phyloP scores from a whole-genome alignment of 2,329 filamentous ascomycete species.

The Leptographium galeiforme region DNA sequence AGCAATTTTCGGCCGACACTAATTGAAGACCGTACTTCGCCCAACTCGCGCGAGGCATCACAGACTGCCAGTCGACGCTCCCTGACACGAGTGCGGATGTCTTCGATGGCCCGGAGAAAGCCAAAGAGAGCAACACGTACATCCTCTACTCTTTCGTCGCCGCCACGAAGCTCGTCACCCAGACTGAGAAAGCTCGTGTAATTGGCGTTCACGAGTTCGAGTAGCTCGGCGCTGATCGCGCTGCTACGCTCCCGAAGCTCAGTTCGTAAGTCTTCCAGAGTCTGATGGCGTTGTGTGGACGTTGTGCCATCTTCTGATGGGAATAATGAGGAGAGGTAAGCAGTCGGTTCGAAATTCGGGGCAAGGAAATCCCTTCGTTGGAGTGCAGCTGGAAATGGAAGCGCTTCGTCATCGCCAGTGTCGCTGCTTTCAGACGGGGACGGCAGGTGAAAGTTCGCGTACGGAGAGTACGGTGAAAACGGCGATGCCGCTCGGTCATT shows the following conservation, averaged over 20 bases:
- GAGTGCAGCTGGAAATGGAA: slow-evolving; percentile 81
- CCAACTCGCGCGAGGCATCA: slow-evolving; percentile 51
- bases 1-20: slow-evolving; percentile 48
- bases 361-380: slow-evolving; percentile 71
- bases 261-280: slow-evolving; percentile 78
- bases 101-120: slow-evolving; percentile 70
- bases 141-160: slow-evolving; percentile 84
- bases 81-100: slow-evolving; percentile 53
- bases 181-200: slow-evolving; percentile 83
- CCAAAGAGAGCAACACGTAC: slow-evolving; percentile 76
- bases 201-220: slow-evolving; percentile 91
- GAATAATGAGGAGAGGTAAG: slow-evolving; percentile 51
- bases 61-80: slow-evolving; percentile 50
- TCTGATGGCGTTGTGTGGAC: slow-evolving; percentile 77
- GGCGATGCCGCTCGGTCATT: slow-evolving; percentile 8
- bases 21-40: slow-evolving; percentile 47
- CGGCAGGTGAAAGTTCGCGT: slow-evolving; percentile 27
- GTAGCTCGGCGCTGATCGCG: slow-evolving; percentile 68
- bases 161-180: slow-evolving; percentile 68
- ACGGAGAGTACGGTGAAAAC: slow-evolving; percentile 17
- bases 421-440: slow-evolving; percentile 21
- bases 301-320: slow-evolving; percentile 17
- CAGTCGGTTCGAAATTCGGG: slow-evolving; percentile 62
- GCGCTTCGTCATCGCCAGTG: slow-evolving; percentile 54
- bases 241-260: slow-evolving; percentile 74